Conservation (phyloP, 371 early-diverging fungal species). For the Mortierella sp. region DNA sequence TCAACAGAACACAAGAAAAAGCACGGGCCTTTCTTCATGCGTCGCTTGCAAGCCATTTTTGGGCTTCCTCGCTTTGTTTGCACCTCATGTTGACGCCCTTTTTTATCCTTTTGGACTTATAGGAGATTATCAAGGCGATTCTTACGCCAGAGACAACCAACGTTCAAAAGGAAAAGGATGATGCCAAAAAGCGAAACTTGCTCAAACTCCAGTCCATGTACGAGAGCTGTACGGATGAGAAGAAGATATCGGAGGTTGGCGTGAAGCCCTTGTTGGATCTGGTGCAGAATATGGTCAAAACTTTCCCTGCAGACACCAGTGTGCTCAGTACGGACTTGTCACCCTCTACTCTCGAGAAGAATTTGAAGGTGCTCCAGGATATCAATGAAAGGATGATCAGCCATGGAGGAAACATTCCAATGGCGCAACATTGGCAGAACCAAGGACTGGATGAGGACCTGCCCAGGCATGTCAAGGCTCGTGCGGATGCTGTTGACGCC, state of each 20-base stretch:
- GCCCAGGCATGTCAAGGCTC: too few species aligned
- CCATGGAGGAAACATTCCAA: too few species aligned
- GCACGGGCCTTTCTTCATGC: neutral
- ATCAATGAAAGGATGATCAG: constrained; percentile 10
- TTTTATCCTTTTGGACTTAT: neutral
- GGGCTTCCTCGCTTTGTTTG: neutral
- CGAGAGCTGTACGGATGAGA: constrained; percentile 69
- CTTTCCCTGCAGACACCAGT: constrained; percentile 39
- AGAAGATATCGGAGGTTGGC: constrained; percentile 58
- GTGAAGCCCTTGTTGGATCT: constrained; percentile 60
- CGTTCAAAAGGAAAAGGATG: constrained; percentile 35
- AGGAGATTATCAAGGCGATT: constrained; percentile 40
- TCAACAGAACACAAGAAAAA: too few species aligned
- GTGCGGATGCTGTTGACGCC: too few species aligned
- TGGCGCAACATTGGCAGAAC: too few species aligned
- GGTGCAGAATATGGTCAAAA: constrained; percentile 52
- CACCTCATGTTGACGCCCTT: neutral
- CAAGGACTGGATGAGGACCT: too few species aligned
- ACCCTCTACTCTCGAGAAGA: constrained; percentile 7
- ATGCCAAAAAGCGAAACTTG: constrained; percentile 56
- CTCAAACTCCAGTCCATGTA: constrained; percentile 62
- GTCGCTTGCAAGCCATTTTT: neutral
- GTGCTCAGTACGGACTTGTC: constrained; percentile 9
- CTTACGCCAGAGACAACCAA: constrained; percentile 28
- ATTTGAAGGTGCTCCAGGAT: constrained; percentile 21